A percentile compares a stretch with the other conserved stretches of the same genome.
Evolutionary conservation across 1,139 yeast species (phyloP).

Genomic region (Yamadazyma atmosphaerica): DNA sequence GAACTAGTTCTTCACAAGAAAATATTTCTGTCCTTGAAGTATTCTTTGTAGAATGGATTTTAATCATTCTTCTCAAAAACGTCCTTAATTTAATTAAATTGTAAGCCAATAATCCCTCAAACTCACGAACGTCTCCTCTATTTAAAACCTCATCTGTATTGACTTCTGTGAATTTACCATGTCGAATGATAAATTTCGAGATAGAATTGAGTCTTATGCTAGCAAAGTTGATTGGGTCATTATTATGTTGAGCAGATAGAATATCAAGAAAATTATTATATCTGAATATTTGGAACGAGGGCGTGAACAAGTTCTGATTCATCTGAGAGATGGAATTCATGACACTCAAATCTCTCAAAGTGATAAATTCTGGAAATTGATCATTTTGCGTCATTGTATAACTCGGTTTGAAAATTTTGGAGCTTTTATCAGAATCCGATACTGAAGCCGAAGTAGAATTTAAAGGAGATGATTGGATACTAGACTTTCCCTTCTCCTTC

Average conservation of each 20-base stretch:
- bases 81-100: constrained; percentile 30
- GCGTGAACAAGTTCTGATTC: constrained; percentile 23
- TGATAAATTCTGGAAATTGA: constrained; percentile 20
- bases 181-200: constrained; percentile 32
- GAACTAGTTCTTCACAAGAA: constrained; percentile 40
- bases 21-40: constrained; percentile 14
- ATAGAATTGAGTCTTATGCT: constrained; percentile 39
- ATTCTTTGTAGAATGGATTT: constrained; percentile 9
- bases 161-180: constrained; percentile 15
- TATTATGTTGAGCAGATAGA: constrained; percentile 31
- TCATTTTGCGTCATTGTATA: constrained; percentile 13
- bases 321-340: constrained; percentile 29
- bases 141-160: constrained; percentile 14
- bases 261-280: constrained; percentile 36
- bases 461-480: constrained; percentile 1
- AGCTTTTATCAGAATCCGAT: constrained; percentile 10
- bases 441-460: constrained; percentile 5
- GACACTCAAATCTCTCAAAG: constrained; percentile 24
- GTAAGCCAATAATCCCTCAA: constrained; percentile 36
- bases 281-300: constrained; percentile 34
- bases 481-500: constrained; percentile 10
- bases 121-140: constrained; percentile 23
- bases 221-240: constrained; percentile 46
- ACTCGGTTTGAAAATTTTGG: constrained; percentile 17
- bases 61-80: constrained; percentile 29